These are phyloP conservation scores for Colletotrichum gigasporum DNA, from an alignment of 2,329 filamentous ascomycete species.

Conservation along the genomic window DNA sequence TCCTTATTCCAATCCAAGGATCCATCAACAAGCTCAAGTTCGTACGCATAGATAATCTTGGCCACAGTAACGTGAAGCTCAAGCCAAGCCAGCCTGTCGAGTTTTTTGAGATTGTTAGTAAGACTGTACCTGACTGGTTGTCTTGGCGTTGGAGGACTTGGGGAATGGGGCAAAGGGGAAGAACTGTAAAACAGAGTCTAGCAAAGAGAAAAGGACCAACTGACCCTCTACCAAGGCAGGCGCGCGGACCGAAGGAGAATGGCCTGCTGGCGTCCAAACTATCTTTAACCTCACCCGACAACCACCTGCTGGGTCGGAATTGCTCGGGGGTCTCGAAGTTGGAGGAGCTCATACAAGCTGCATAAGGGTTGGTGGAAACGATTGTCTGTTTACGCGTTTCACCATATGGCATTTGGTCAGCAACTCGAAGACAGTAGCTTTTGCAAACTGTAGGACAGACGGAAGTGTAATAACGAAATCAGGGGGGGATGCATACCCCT, in stretches of 20 bases:
- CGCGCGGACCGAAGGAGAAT: background rate
- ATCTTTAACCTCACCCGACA: background rate
- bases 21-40: background rate
- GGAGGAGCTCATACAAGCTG: background rate
- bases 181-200: background rate
- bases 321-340: background rate
- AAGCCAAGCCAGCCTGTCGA: background rate
- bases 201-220: too few relatives aligned
- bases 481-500: background rate
- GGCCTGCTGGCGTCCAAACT: conserved; percentile 1
- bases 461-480: background rate
- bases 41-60: background rate
- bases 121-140: background rate
- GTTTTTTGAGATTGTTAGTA: background rate
- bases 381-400: background rate
- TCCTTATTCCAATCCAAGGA: background rate
- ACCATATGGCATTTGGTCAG: background rate
- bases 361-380: background rate
- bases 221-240: background rate
- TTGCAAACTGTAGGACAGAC: too few relatives aligned
- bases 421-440: background rate
- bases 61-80: background rate
- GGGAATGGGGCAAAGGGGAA: background rate
- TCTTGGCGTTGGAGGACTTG: background rate
- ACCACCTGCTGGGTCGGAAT: background rate